Percentiles rank a stretch among this genome's conserved stretches.
phyloP scores from a whole-genome alignment of 2,329 filamentous ascomycete genomes.

The Xylaria sp. region DNA sequence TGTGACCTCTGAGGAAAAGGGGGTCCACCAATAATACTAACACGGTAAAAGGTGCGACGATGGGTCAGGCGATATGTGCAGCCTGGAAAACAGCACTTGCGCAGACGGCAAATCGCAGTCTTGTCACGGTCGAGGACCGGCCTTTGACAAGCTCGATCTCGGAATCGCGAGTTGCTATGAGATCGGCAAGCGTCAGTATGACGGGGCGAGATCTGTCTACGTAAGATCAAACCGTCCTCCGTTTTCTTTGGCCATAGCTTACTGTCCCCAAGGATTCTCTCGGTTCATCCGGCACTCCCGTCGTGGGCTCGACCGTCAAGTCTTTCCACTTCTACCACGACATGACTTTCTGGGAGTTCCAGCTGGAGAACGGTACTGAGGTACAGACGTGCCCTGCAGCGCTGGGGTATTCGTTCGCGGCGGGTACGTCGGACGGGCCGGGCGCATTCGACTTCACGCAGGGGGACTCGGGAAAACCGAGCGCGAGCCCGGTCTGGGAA shows the following conservation, averaged over 20 bases:
- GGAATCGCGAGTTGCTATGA: constrained; percentile 77
- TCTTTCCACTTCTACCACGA: constrained; percentile 82
- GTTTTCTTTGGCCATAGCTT: background rate
- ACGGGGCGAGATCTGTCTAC: constrained; percentile 57
- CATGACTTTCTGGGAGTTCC: constrained; percentile 73
- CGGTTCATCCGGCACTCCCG: constrained; percentile 47
- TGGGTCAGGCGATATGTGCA: constrained; percentile 69
- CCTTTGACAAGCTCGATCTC: constrained; percentile 66
- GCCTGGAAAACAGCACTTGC: constrained; percentile 79
- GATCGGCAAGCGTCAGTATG: constrained; percentile 69
- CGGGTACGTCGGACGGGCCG: constrained; percentile 85
- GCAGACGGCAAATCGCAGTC: constrained; percentile 63
- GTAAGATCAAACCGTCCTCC: constrained; percentile 29
- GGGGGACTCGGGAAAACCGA: constrained; percentile 70
- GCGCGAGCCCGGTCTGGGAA: constrained; percentile 76
- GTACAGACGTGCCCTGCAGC: constrained; percentile 82
- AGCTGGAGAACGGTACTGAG: constrained; percentile 69
- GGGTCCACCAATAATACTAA: constrained; percentile 4
- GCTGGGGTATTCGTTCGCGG: constrained; percentile 86
- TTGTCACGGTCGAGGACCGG: constrained; percentile 73
- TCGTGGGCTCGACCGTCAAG: constrained; percentile 68
- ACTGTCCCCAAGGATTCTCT: constrained; percentile 52
- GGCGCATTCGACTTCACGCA: constrained; percentile 91
- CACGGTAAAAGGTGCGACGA: constrained; percentile 65
- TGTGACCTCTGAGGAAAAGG: background rate